These are phyloP conservation scores for Hortiboletus flavorubellus DNA, from an alignment of 768 basidiomycete species.

Conservation along the genomic window DNA sequence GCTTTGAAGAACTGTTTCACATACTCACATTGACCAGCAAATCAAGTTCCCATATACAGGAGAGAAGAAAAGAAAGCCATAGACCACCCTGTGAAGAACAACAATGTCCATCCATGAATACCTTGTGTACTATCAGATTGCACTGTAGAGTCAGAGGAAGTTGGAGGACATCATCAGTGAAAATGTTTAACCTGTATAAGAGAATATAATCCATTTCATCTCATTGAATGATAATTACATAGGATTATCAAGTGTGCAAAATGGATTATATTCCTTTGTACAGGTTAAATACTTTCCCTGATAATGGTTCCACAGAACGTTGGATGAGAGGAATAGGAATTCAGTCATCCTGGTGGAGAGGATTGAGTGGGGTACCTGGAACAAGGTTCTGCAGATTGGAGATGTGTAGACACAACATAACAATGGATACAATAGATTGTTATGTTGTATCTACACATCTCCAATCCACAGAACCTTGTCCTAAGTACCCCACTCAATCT, in stretches of 20 bases:
- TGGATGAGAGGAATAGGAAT: conserved; percentile 84
- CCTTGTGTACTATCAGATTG: conserved; percentile 34
- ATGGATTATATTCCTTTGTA: too few species aligned
- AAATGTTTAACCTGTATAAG: too few species aligned
- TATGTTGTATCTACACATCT: too few species aligned
- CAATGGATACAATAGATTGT: too few species aligned
- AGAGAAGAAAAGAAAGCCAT: conserved; percentile 89
- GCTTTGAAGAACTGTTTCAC: conserved; percentile 82
- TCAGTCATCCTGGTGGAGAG: conserved; percentile 76
- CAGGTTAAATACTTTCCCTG: too few species aligned
- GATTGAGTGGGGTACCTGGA: conserved; percentile 70
- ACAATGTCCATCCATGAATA: conserved; percentile 83
- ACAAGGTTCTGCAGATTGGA: conserved; percentile 54
- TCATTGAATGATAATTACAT: too few species aligned
- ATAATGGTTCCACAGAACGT: conserved; percentile 55
- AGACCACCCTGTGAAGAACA: conserved; percentile 85
- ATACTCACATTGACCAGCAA: conserved; percentile 83
- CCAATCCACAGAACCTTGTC: too few species aligned
- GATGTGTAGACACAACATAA: not conserved
- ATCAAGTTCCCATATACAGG: conserved; percentile 74
- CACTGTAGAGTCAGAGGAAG: conserved; percentile 14
- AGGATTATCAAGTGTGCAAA: too few species aligned
- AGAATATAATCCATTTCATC: too few species aligned
- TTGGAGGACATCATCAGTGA: conserved; percentile 1
- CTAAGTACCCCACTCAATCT: too few species aligned